Conservation (phyloP, 2,329 filamentous ascomycete genomes). For the Coniochaeta pulveracea region DNA sequence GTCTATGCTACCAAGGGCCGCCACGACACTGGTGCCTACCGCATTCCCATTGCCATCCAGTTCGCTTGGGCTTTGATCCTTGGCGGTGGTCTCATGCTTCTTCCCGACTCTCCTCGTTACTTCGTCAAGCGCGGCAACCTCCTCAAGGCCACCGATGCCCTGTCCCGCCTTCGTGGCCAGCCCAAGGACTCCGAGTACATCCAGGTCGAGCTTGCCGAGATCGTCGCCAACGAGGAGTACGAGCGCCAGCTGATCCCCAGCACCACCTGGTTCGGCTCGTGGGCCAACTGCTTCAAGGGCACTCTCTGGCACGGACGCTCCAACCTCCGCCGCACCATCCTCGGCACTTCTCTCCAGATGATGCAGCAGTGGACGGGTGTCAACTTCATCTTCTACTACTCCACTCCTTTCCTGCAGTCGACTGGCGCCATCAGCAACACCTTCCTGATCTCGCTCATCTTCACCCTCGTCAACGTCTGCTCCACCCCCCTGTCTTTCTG, state of each 20-base stretch:
- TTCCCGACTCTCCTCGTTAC: slow-evolving; percentile 80
- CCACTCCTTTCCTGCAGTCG: slow-evolving; percentile 72
- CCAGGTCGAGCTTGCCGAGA: slow-evolving; percentile 69
- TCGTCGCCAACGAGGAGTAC: slow-evolving; percentile 82
- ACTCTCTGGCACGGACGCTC: slow-evolving; percentile 50
- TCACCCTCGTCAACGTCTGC: slow-evolving; percentile 76
- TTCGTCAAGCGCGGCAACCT: slow-evolving; percentile 69
- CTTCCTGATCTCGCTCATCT: slow-evolving; percentile 77
- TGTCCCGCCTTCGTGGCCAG: slow-evolving; percentile 65
- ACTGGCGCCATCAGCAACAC: slow-evolving; percentile 65
- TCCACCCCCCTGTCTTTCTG: slow-evolving; percentile 84
- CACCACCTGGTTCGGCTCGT: slow-evolving; percentile 53
- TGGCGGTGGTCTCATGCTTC: slow-evolving; percentile 56
- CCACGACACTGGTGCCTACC: slow-evolving; percentile 56
- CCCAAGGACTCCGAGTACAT: slow-evolving; percentile 62
- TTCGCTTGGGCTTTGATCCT: slow-evolving; percentile 73
- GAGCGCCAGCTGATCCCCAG: slow-evolving; percentile 60
- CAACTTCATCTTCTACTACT: slow-evolving; percentile 89
- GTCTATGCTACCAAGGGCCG: slow-evolving; percentile 59
- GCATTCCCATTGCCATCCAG: slow-evolving; percentile 72
- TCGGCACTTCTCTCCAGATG: slow-evolving; percentile 67
- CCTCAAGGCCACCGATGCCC: slow-evolving; percentile 47
- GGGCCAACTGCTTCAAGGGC: slow-evolving; percentile 58
- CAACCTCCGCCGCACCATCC: slow-evolving; percentile 59
- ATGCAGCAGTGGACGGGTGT: slow-evolving; percentile 78